phyloP scores from a whole-genome alignment of 352 stramenopile genomes.

The Globisporangium spiculum region DNA sequence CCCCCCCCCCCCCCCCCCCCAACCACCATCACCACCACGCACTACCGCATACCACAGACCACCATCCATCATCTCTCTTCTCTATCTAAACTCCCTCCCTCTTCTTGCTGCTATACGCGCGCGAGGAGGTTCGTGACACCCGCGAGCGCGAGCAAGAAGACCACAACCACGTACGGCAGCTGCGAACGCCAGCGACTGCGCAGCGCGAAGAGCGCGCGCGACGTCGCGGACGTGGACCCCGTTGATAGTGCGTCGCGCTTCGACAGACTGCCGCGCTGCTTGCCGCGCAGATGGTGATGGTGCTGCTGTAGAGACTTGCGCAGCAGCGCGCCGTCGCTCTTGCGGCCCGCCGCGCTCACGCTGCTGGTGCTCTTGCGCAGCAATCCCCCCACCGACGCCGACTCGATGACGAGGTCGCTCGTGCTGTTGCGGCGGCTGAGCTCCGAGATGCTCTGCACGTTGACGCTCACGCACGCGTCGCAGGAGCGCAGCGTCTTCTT shows the following conservation, averaged over 20 bases:
- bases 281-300: slow-evolving; percentile 4
- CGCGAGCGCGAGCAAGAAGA: slow-evolving; percentile 30
- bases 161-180: slow-evolving; percentile 28
- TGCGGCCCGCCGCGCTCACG: slow-evolving; percentile 4
- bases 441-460: slow-evolving; percentile 43
- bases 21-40: background rate
- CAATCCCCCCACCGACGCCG: slow-evolving; percentile 3
- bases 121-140: slow-evolving; percentile 26
- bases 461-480: slow-evolving; percentile 70
- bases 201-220: slow-evolving; percentile 9
- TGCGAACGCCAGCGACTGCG: slow-evolving; percentile 26
- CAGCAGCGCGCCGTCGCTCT: slow-evolving; percentile 19
- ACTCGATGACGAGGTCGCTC: slow-evolving; percentile 23
- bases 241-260: slow-evolving; percentile 1
- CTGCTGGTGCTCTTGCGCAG: background rate
- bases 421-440: slow-evolving; percentile 42
- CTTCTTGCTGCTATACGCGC: background rate
- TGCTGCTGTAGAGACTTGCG: slow-evolving; percentile 13
- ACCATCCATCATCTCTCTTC: background rate
- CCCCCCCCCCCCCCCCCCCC: too few relatives aligned
- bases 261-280: background rate
- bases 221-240: background rate
- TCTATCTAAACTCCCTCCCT: background rate
- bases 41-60: background rate
- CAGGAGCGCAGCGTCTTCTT: slow-evolving; percentile 74